Percentiles rank a stretch among this genome's conserved stretches.
These are phyloP conservation scores for Globisporangium abappressorium DNA, from an alignment of 352 stramenopile genomes.

Conservation along the genomic window DNA sequence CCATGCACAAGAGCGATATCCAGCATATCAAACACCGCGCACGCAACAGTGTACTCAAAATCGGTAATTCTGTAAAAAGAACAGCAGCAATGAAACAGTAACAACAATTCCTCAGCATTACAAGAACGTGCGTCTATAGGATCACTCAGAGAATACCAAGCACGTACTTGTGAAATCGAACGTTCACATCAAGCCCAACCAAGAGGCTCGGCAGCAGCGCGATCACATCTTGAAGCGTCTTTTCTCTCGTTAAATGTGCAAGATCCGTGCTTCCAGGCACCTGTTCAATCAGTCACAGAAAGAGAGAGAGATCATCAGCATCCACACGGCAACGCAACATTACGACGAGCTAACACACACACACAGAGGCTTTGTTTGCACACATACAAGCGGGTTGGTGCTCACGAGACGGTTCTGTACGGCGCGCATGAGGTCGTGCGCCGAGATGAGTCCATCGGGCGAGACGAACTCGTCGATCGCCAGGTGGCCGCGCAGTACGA, in stretches of 20 bases:
- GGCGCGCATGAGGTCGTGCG: slow-evolving; percentile 89
- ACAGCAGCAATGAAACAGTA: slow-evolving; percentile 6
- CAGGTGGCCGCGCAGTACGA: slow-evolving; percentile 92
- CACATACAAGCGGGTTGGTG: slow-evolving; percentile 65
- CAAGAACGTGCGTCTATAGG: background rate
- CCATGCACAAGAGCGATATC: slow-evolving; percentile 95
- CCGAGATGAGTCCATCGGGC: slow-evolving; percentile 74
- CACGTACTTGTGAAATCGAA: slow-evolving; percentile 91
- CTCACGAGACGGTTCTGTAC: slow-evolving; percentile 87
- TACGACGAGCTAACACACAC: background rate
- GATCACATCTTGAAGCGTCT: slow-evolving; percentile 88
- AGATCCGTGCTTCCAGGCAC: slow-evolving; percentile 49
- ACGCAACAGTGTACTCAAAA: slow-evolving; percentile 95
- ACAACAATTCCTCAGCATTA: slow-evolving; percentile 3
- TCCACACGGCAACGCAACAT: background rate
- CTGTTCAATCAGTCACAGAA: slow-evolving; percentile 15
- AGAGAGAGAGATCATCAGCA: slow-evolving; percentile 1
- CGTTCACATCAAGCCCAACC: slow-evolving; percentile 97
- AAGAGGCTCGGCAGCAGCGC: slow-evolving; percentile 92
- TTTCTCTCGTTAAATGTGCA: slow-evolving; percentile 67
- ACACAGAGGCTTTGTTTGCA: background rate
- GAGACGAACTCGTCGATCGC: slow-evolving; percentile 58
- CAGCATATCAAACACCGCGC: slow-evolving; percentile 95
- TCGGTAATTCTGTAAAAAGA: slow-evolving; percentile 56
- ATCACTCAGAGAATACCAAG: background rate